Percentiles rank a stretch among this genome's conserved stretches.
Evolutionary conservation across 2,329 filamentous ascomycete genomes (phyloP).

Genomic region (Kalmusia sp.): DNA sequence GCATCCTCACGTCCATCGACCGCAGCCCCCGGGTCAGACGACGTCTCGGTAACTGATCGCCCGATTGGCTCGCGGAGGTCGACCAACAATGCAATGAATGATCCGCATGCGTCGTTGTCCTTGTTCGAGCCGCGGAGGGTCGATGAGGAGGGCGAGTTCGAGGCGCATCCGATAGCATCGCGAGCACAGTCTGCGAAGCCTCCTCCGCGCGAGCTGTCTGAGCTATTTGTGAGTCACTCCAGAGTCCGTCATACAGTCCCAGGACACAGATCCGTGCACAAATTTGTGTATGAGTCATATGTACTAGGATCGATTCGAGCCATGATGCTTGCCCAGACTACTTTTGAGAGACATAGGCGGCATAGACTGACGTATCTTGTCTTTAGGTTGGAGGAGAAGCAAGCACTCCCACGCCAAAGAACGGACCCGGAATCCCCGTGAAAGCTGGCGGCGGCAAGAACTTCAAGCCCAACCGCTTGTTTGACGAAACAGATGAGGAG

Average conservation of each 20-base stretch:
- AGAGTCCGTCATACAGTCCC: background rate
- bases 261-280: background rate
- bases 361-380: background rate
- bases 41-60: conserved; percentile 43
- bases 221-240: conserved; percentile 65
- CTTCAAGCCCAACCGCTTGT: conserved; percentile 61
- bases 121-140: conserved; percentile 76
- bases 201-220: conserved; percentile 69
- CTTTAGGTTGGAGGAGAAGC: conserved; percentile 50
- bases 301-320: too few relatives aligned
- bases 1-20: conserved; percentile 43
- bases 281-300: too few relatives aligned
- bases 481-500: conserved; percentile 58
- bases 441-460: conserved; percentile 61
- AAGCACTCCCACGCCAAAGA: conserved; percentile 42
- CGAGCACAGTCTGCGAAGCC: conserved; percentile 73
- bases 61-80: conserved; percentile 48
- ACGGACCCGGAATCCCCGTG: conserved; percentile 44
- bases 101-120: conserved; percentile 71
- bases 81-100: conserved; percentile 48
- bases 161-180: conserved; percentile 64
- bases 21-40: conserved; percentile 38
- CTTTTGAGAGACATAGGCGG: too few relatives aligned
- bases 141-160: conserved; percentile 57
- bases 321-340: too few relatives aligned